Evolutionary conservation across 306 rosid species (phyloP).

Genomic region (Prunus mume): DNA sequence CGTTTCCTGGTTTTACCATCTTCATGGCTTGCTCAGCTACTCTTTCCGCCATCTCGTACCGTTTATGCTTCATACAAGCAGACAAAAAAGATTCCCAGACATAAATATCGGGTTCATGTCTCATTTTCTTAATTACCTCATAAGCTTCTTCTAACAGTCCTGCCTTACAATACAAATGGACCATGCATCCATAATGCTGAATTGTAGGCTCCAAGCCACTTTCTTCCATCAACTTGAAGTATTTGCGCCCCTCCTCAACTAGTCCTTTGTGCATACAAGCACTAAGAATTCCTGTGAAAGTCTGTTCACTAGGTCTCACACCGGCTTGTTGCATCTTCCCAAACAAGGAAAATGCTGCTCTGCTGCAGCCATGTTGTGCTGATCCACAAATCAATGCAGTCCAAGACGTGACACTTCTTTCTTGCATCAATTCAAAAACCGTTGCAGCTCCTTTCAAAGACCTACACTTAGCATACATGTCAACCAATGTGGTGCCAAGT

Average conservation of each 20-base stretch:
- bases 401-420: conserved; percentile 20
- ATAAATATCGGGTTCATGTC: conserved; percentile 41
- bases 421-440: conserved; percentile 17
- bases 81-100: conserved; percentile 49
- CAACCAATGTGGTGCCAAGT: conserved; percentile 53
- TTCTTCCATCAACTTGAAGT: conserved; percentile 13
- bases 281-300: conserved; percentile 29
- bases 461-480: conserved; percentile 30
- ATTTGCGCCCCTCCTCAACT: conserved; percentile 18
- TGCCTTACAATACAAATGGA: conserved; percentile 20
- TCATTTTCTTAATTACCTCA: conserved; percentile 45
- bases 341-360: conserved; percentile 13
- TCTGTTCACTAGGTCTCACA: conserved; percentile 21
- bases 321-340: conserved; percentile 12
- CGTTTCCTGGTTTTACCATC: conserved; percentile 38
- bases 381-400: conserved; percentile 29
- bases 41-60: conserved; percentile 54
- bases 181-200: conserved; percentile 28
- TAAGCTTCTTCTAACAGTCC: conserved; percentile 57
- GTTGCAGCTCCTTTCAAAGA: conserved; percentile 18
- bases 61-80: conserved; percentile 56
- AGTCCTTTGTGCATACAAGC: conserved; percentile 33
- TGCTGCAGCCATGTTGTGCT: conserved; percentile 22
- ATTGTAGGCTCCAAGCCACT: conserved; percentile 6
- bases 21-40: conserved; percentile 42